These are phyloP conservation scores for Emmonsiellopsis sp. DNA, from an alignment of 2,329 filamentous ascomycete genomes.

Conservation along the genomic window DNA sequence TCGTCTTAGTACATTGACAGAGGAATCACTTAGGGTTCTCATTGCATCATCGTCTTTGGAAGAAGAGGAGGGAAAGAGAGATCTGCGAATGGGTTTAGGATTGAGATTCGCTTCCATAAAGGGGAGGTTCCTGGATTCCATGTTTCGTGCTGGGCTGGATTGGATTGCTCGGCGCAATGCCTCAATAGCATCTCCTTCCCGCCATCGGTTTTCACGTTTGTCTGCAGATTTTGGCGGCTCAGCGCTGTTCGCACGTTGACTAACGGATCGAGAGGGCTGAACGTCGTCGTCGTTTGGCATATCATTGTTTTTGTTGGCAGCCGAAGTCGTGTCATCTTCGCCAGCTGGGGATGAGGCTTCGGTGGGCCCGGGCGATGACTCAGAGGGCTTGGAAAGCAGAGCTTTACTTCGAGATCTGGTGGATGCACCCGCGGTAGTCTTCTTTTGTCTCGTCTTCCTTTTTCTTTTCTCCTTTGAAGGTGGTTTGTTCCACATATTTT, in stretches of 20 bases:
- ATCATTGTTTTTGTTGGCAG: conserved; percentile 25
- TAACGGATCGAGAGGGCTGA: conserved; percentile 27
- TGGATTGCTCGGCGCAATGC: conserved; percentile 48
- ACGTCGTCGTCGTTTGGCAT: conserved; percentile 23
- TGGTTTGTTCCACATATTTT: conserved; percentile 70
- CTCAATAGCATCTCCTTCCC: conserved; percentile 33
- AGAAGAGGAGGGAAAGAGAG: conserved; percentile 37
- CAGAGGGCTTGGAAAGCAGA: conserved; percentile 21
- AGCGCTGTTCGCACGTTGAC: conserved; percentile 40
- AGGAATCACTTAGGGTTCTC: conserved; percentile 28
- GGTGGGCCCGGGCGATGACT: conserved; percentile 32
- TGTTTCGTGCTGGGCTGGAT: conserved; percentile 50
- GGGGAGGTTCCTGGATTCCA: conserved; percentile 32
- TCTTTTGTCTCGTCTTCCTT: conserved; percentile 27
- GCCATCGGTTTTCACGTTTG: conserved; percentile 24
- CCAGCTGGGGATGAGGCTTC: conserved; percentile 29
- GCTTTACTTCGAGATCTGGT: conserved; percentile 9
- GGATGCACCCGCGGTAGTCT: conserved; percentile 17
- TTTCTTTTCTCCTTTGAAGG: conserved; percentile 35
- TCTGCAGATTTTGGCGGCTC: conserved; percentile 33
- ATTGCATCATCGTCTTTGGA: conserved; percentile 27
- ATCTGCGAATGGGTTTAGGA: conserved; percentile 44
- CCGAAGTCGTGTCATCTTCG: conserved; percentile 28
- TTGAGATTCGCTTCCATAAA: conserved; percentile 45
- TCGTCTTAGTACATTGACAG: conserved; percentile 41